A percentile compares a stretch with the other conserved stretches of the same genome.
Evolutionary conservation across 805 yeast genomes (phyloP).

Genomic region (Candida montana): DNA sequence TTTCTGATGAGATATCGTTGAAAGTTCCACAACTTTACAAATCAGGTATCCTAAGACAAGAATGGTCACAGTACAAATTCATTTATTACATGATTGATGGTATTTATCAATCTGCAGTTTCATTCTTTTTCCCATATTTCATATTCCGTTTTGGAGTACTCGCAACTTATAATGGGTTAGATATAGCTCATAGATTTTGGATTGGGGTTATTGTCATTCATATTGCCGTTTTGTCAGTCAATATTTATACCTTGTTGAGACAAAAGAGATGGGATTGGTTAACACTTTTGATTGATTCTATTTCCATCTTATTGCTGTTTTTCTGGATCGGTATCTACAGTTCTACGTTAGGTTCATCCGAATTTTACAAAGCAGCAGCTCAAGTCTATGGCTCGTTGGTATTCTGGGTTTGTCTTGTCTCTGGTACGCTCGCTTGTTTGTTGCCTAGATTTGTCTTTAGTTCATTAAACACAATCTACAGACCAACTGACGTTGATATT

Average conservation of each 20-base stretch:
- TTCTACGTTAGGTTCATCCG: slow-evolving; percentile 41
- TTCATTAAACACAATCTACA: slow-evolving; percentile 43
- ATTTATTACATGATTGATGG: slow-evolving; percentile 75
- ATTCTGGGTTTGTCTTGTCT: slow-evolving; percentile 61
- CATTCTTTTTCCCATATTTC: slow-evolving; percentile 70
- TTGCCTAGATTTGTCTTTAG: slow-evolving; percentile 61
- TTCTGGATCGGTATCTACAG: slow-evolving; percentile 82
- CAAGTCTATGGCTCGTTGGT: slow-evolving; percentile 54
- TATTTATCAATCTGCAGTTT: slow-evolving; percentile 63
- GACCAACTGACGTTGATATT: slow-evolving; percentile 67
- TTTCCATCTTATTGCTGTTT: slow-evolving; percentile 57
- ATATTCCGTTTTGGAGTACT: slow-evolving; percentile 39
- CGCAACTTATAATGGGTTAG: slow-evolving; percentile 47
- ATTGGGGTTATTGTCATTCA: slow-evolving; percentile 62
- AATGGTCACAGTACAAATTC: slow-evolving; percentile 67
- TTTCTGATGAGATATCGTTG: slow-evolving; percentile 58
- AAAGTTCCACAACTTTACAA: slow-evolving; percentile 71
- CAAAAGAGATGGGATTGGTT: slow-evolving; percentile 84
- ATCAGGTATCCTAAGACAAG: slow-evolving; percentile 64
- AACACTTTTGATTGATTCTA: slow-evolving; percentile 45
- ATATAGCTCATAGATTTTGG: slow-evolving; percentile 64
- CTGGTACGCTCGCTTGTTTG: slow-evolving; percentile 56
- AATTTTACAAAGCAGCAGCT: slow-evolving; percentile 61
- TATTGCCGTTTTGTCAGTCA: slow-evolving; percentile 62
- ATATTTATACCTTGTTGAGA: slow-evolving; percentile 57